Evolutionary conservation across 2,329 filamentous ascomycete species (phyloP).

Genomic region (Drechmeria coniospora): DNA sequence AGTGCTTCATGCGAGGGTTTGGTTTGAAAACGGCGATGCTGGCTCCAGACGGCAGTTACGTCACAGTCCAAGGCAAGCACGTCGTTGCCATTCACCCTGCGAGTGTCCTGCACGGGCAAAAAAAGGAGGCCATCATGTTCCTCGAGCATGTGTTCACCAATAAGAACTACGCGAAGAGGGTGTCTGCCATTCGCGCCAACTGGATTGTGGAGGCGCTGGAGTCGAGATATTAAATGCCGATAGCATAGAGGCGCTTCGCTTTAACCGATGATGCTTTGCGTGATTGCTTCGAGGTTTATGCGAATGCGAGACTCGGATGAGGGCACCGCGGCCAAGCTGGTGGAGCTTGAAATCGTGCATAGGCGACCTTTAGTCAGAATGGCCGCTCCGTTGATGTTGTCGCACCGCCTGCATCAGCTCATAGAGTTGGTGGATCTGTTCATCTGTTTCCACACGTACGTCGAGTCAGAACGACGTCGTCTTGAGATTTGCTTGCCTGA

Average conservation of each 20-base stretch:
- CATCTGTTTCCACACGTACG: slow-evolving; percentile 38
- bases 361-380: slow-evolving; percentile 10
- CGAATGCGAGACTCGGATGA: too few species aligned
- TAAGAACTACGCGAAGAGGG: slow-evolving; percentile 52
- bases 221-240: slow-evolving; percentile 6
- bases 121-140: slow-evolving; percentile 53
- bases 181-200: slow-evolving; percentile 42
- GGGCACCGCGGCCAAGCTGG: too few species aligned
- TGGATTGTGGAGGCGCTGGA: slow-evolving; percentile 41
- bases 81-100: slow-evolving; percentile 46
- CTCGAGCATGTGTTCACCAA: slow-evolving; percentile 51
- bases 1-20: slow-evolving; percentile 48
- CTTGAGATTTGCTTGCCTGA: background rate
- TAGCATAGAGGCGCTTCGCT: background rate
- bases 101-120: slow-evolving; percentile 46
- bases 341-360: background rate
- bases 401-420: slow-evolving; percentile 79
- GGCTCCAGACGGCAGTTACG: slow-evolving; percentile 44
- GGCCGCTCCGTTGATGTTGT: slow-evolving; percentile 16
- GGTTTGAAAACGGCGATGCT: slow-evolving; percentile 44
- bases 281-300: too few species aligned
- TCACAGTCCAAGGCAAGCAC: slow-evolving; percentile 44
- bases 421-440: slow-evolving; percentile 86
- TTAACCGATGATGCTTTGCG: background rate
- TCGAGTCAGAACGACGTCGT: background rate